Evolutionary conservation across 139 green algal genomes (phyloP), one percentile per base, ranked within the genome.

Genomic region (Chlorella sp.): DNA sequence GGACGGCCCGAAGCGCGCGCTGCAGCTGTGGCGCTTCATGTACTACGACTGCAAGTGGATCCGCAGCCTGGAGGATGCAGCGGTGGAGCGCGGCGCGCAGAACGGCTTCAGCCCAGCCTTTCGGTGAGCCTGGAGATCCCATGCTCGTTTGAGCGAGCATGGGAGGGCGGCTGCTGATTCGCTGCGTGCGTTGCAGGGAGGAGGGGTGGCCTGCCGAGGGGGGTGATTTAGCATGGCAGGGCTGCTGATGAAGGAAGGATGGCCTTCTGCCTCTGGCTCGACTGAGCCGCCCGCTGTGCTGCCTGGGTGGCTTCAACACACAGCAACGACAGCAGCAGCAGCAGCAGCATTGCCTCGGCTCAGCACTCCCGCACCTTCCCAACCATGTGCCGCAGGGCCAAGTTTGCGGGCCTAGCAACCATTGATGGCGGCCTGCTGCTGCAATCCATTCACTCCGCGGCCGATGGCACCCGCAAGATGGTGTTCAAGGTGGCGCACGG

Each of bases 21-120:
- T 92, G 72, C 95, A 97, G 87, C 76, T 98, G 18, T 98, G 95
- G 94, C 88, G 92, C 0, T 97, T 92, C 92, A 92, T 98, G 91
- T 98, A 97, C 86, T 89, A 89, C 9, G 92, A 97, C 55, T 68
- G 86, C 57, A 34, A 65, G 28, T 97, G 91, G 88, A 86, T 87
- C 72, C 32, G 72, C 25, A 44, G 38, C 60, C 68, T 96, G 55
- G 81, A 93, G 26, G 92, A 96, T 9, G 90, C 92, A 0, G 44
- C 86, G 18, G 89, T 74, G 32, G 39, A 51, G 21, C 32, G 34
- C 3, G 51, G 51, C 51, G 67, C 32, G 12, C 87, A 90, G 26
- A 93, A 94, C 81, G 91, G 94, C 41, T 89, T 97, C 57, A 92
- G 88, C 56, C 18, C 39, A 18, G 74, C 67, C 2, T 96, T 96